These are phyloP conservation scores for Coniosporium uncinatum DNA, from an alignment of 2,329 filamentous ascomycete species.

Conservation along the genomic window DNA sequence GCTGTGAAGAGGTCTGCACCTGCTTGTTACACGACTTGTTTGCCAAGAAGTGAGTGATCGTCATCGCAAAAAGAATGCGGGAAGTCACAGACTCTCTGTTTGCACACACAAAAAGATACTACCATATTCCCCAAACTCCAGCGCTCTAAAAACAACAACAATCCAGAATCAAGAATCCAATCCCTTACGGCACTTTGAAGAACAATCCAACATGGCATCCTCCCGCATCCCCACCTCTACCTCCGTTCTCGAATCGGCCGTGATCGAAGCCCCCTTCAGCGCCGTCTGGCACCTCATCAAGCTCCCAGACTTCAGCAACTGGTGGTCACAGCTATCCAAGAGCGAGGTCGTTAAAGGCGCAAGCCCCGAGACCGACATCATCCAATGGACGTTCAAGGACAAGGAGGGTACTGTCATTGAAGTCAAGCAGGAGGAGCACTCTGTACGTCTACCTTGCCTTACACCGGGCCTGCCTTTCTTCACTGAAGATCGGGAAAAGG, in stretches of 20 bases:
- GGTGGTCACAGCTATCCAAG: constrained; percentile 58
- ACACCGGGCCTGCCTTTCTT: not conserved
- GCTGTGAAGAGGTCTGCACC: too few relatives aligned
- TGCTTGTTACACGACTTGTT: too few relatives aligned
- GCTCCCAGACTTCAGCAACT: constrained; percentile 62
- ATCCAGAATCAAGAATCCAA: too few relatives aligned
- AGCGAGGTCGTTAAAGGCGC: constrained; percentile 59
- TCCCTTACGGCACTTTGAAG: too few relatives aligned
- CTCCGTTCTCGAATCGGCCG: constrained; percentile 59
- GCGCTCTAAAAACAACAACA: too few relatives aligned
- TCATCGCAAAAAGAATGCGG: too few relatives aligned
- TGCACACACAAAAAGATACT: too few relatives aligned
- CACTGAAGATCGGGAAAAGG: constrained; percentile 1
- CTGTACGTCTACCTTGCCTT: constrained; percentile 36
- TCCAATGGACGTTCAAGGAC: constrained; percentile 68
- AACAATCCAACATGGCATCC: too few relatives aligned
- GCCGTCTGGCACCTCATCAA: constrained; percentile 72
- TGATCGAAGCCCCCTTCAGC: constrained; percentile 62
- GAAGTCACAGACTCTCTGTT: too few relatives aligned
- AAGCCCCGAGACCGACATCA: constrained; percentile 58
- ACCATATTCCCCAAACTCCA: too few relatives aligned
- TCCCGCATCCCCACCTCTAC: constrained; percentile 57
- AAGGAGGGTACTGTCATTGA: constrained; percentile 63
- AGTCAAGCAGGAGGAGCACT: constrained; percentile 74
- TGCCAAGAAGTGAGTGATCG: too few relatives aligned